A percentile compares a stretch with the other conserved stretches of the same genome.
phyloP scores from a whole-genome alignment of 192 early-diverging fungal species.

The Umbelopsis vinacea region DNA sequence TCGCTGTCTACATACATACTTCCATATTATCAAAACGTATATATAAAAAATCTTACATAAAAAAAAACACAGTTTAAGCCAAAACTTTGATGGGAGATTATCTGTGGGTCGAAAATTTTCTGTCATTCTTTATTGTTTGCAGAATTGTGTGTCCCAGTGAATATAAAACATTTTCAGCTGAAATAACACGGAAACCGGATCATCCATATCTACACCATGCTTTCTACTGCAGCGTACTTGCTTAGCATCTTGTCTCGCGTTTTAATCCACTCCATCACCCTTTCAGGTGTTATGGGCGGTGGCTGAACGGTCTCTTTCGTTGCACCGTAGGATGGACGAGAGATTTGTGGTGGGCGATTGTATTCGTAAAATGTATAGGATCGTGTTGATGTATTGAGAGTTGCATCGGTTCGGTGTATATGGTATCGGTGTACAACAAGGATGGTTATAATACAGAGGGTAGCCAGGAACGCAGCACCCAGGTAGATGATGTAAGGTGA shows the following conservation, averaged over 20 bases:
- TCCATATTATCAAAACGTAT: neutral
- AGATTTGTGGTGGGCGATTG: neutral
- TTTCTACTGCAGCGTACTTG: slow-evolving; percentile 1
- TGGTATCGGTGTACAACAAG: neutral
- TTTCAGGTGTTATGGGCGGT: neutral
- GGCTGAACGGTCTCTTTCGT: neutral
- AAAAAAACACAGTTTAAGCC: neutral
- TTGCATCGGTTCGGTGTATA: neutral
- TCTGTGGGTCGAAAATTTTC: too few species aligned
- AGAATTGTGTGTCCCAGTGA: too few species aligned
- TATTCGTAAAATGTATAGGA: slow-evolving; percentile 9
- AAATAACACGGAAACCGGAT: too few species aligned
- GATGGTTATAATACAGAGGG: neutral
- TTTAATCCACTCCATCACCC: neutral
- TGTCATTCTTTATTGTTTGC: too few species aligned
- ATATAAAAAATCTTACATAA: neutral
- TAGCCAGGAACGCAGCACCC: neutral
- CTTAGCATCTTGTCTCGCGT: neutral
- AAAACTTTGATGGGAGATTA: too few species aligned
- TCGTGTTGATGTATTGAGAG: neutral
- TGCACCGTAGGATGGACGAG: neutral
- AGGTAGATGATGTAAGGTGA: neutral
- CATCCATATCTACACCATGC: neutral
- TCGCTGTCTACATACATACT: slow-evolving; percentile 17
- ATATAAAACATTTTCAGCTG: too few species aligned